A percentile compares a stretch with the other conserved stretches of the same genome.
Evolutionary conservation across 805 yeast genomes (phyloP).

Genomic region (Ogataea pignaliae): DNA sequence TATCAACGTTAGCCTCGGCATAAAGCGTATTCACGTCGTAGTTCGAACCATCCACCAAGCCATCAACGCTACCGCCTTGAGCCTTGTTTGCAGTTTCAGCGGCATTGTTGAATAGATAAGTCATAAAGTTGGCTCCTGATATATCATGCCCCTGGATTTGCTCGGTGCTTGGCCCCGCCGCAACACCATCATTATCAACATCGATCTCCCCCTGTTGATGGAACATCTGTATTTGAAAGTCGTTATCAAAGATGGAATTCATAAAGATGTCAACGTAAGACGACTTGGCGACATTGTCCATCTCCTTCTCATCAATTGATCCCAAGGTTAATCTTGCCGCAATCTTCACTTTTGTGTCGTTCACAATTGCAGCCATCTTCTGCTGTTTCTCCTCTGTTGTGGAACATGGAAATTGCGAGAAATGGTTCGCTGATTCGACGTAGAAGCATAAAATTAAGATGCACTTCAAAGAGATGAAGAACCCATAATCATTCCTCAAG

Average conservation of each 20-base stretch:
- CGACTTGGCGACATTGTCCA: conserved; percentile 5
- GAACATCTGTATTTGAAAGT: not conserved
- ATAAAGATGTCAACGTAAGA: conserved; percentile 2
- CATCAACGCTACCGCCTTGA: too few species aligned
- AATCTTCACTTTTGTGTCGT: conserved; percentile 2
- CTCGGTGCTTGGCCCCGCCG: too few species aligned
- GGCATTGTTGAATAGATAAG: too few species aligned
- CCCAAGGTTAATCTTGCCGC: not conserved
- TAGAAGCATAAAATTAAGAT: conserved; percentile 14
- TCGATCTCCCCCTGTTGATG: not conserved
- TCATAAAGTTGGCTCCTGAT: too few species aligned
- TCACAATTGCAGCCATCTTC: not conserved
- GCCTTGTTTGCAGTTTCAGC: too few species aligned
- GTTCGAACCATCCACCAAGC: too few species aligned
- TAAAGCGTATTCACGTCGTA: too few species aligned
- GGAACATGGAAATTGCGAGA: not conserved
- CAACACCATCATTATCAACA: not conserved
- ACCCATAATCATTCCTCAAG: conserved; percentile 11
- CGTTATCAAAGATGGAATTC: conserved; percentile 1
- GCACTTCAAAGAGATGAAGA: conserved; percentile 15
- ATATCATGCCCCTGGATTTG: too few species aligned
- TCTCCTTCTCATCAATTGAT: conserved; percentile 2
- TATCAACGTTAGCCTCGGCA: too few species aligned
- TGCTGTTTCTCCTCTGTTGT: too few species aligned
- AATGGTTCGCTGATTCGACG: conserved; percentile 9